These are phyloP conservation scores for Cyberlindnera maclurae DNA, from an alignment of 805 yeast species.

Conservation along the genomic window DNA sequence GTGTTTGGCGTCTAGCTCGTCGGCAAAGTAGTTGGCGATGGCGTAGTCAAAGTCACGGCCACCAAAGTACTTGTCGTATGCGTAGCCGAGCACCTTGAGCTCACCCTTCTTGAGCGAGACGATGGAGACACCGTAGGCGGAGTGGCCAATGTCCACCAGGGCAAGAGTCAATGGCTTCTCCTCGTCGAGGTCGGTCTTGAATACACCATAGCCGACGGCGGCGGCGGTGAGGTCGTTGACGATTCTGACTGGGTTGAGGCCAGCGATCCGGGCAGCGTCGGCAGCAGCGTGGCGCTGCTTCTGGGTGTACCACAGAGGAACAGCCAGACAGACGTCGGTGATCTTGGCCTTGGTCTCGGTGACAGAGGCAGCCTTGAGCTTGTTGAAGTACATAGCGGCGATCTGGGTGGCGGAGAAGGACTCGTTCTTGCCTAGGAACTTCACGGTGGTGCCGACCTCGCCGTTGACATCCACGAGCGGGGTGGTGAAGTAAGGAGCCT, in stretches of 20 bases:
- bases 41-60: slow-evolving; percentile 96
- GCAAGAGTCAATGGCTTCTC: slow-evolving; percentile 87
- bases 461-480: slow-evolving; percentile 71
- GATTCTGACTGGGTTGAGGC: slow-evolving; percentile 95
- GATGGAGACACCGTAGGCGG: slow-evolving; percentile 84
- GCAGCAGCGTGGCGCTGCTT: slow-evolving; percentile 93
- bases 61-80: slow-evolving; percentile 94
- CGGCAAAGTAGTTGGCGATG: slow-evolving; percentile 90
- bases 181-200: slow-evolving; percentile 94
- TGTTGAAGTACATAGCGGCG: slow-evolving; percentile 90
- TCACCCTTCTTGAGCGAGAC: slow-evolving; percentile 95
- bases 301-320: slow-evolving; percentile 97
- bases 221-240: slow-evolving; percentile 98
- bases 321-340: slow-evolving; percentile 86
- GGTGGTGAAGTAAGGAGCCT: slow-evolving; percentile 66
- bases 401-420: slow-evolving; percentile 85
- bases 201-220: slow-evolving; percentile 98
- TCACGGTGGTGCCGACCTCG: slow-evolving; percentile 77
- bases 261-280: slow-evolving; percentile 94
- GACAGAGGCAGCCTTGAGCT: slow-evolving; percentile 72
- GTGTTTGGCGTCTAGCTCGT: slow-evolving; percentile 84
- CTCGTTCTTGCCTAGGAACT: slow-evolving; percentile 69
- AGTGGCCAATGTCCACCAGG: slow-evolving; percentile 95
- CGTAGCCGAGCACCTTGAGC: slow-evolving; percentile 85
- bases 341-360: slow-evolving; percentile 74